A percentile compares a stretch with the other conserved stretches of the same genome.
Conservation (phyloP, 768 basidiomycete species). For the Dictyophora rubrovolvata region DNA sequence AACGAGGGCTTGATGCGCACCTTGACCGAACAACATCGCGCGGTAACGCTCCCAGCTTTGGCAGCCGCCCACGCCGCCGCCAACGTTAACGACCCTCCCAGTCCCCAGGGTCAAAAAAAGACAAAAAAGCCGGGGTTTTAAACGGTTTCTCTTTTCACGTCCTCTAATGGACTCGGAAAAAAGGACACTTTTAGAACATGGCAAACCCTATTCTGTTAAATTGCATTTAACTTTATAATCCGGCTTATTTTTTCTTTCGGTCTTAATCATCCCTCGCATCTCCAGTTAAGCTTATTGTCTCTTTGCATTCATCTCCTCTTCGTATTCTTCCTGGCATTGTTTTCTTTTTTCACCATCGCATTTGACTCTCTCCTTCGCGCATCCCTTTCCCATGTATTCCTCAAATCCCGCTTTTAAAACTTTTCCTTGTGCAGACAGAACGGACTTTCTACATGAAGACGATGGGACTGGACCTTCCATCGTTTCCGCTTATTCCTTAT, state of each 20-base stretch:
- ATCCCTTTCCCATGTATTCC: background rate
- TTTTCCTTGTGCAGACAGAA: background rate
- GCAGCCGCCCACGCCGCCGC: constrained; percentile 32
- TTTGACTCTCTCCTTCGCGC: background rate
- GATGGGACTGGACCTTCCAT: background rate
- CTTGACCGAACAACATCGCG: constrained; percentile 65
- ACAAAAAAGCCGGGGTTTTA: constrained; percentile 1
- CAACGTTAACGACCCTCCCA: background rate
- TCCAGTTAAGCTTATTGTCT: background rate
- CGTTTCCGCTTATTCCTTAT: background rate
- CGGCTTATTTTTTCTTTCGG: background rate
- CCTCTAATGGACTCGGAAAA: background rate
- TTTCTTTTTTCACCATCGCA: background rate
- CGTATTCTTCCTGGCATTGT: background rate
- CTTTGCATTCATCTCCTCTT: background rate
- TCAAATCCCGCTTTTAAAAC: background rate
- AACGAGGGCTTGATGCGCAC: constrained; percentile 87
- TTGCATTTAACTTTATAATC: background rate
- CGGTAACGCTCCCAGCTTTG: constrained; percentile 44
- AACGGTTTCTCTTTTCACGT: background rate
- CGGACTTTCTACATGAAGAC: background rate
- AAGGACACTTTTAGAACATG: background rate
- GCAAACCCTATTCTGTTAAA: background rate
- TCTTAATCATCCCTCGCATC: background rate
- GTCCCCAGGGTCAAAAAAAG: constrained; percentile 4